These are phyloP conservation scores for Candida sojae DNA, from an alignment of 1,139 yeast species.

Conservation along the genomic window DNA sequence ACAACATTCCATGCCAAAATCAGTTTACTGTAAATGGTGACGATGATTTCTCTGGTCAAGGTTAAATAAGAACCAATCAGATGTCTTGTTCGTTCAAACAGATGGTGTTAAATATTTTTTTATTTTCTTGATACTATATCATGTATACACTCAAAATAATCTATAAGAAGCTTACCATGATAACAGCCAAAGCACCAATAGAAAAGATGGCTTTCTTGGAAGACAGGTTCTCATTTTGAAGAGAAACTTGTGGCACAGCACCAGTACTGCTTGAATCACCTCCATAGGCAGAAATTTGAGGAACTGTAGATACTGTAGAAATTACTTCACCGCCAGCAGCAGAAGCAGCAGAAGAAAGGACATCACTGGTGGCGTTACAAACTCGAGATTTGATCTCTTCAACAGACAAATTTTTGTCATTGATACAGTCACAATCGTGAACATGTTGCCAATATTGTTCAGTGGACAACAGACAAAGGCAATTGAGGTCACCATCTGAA, in stretches of 20 bases:
- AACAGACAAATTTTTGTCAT: neutral
- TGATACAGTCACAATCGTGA: constrained; percentile 3
- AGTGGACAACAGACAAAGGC: constrained; percentile 1
- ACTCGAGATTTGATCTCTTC: constrained; percentile 3
- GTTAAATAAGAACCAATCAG: no score
- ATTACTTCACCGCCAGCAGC: neutral
- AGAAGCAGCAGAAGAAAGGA: neutral
- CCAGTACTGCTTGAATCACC: neutral
- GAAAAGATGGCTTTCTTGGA: neutral
- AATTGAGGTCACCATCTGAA: neutral
- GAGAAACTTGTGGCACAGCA: neutral
- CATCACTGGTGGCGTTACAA: neutral
- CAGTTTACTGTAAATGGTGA: no score
- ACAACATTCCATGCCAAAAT: no score
- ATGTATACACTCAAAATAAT: neutral
- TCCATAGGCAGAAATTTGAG: neutral
- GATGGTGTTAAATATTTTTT: neutral
- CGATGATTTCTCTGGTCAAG: no score
- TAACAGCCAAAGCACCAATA: neutral
- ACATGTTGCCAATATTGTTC: constrained; percentile 3
- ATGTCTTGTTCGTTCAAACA: no score
- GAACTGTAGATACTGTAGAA: neutral
- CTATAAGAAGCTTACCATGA: neutral
- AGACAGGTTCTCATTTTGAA: constrained; percentile 1
- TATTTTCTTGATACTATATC: neutral